Conservation (phyloP, 805 yeast species). For the Monosporozyma aerobia region DNA sequence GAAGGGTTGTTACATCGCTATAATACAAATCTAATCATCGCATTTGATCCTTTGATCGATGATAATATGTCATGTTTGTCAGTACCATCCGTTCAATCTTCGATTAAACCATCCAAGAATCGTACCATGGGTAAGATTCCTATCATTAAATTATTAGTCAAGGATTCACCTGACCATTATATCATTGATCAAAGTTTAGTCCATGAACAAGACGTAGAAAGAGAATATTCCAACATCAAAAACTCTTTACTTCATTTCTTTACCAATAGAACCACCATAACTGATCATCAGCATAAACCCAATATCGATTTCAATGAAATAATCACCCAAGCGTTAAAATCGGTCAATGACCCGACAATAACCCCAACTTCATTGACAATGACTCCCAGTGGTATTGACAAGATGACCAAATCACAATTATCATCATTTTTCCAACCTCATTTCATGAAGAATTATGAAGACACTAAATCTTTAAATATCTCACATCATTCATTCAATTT, state of each 20-base stretch:
- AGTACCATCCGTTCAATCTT: slow-evolving; percentile 22
- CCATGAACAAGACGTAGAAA: slow-evolving; percentile 6
- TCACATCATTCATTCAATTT: slow-evolving; percentile 4
- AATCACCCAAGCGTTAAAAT: neutral
- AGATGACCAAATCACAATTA: neutral
- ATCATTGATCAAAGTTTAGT: slow-evolving; percentile 13
- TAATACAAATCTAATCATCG: slow-evolving; percentile 36
- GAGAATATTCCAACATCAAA: slow-evolving; percentile 17
- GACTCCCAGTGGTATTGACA: neutral
- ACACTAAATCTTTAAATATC: slow-evolving; percentile 2
- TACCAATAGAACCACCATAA: slow-evolving; percentile 7
- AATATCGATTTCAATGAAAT: neutral
- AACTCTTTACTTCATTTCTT: slow-evolving; percentile 24
- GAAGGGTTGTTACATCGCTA: slow-evolving; percentile 27
- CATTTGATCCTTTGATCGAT: slow-evolving; percentile 39
- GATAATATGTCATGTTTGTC: slow-evolving; percentile 9
- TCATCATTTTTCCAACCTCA: slow-evolving; percentile 1
- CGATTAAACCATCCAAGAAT: neutral
- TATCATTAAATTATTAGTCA: slow-evolving; percentile 37
- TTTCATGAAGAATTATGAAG: slow-evolving; percentile 4
- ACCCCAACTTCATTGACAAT: neutral
- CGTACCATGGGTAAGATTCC: slow-evolving; percentile 27
- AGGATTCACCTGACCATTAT: slow-evolving; percentile 40
- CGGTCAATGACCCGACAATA: neutral
- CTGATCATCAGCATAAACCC: neutral